Base-by-base conservation (phyloP, 768 basidiomycete species). In the Suillus tomentosus region DNA sequence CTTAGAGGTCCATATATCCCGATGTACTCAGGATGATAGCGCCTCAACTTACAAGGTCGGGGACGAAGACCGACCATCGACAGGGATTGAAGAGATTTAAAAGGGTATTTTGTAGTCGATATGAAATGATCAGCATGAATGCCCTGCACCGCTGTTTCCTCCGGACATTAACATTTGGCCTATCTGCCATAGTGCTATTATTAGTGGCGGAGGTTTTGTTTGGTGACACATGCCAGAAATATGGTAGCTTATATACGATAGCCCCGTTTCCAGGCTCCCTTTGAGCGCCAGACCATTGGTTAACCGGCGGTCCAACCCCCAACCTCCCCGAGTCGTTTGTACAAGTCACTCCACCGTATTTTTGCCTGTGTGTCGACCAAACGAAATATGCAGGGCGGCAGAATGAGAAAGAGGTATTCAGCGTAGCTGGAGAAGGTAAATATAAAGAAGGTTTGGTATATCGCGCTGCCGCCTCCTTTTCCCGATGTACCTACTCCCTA, bases 401-500 rank as follows among this genome's bases (percentile, higher is more conserved):
- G 50, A 51, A 31, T 17, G 9, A 51, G 50, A 51, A 51, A 31
- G 31, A 27, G 27, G 50, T 51, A 51, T 51, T 51, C 27, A 51
- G 27, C 50, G 15, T 17, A 51, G 27, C 50, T 31, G 27, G 27
- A 15, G 17, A 51, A 51, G 50, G 27, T 51, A 31, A 17, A 51
- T 14, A 31, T 15, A 51, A 27, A 51, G 48, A 51, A 51, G 27
- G 15, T 27, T 22, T 22, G 45, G 10, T 51, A 51, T 51, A 51
- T 31, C 8, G 50, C 6, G 24, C 48, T 27, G 24, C 48, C 3
- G 13, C 48, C 24, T 27, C 50, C 50, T 5, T n/a, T 45, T 19
- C 15, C 24, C 15, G 15, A 27, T 17, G 2, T 2, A 24, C 40
- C 40, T 58, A 88, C 11, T 84, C 89, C 62, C 86, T 79, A 40